These are phyloP conservation scores for Fragilariopsis cylindrus DNA, from an alignment of 108 stramenopile species.

Conservation along the genomic window DNA sequence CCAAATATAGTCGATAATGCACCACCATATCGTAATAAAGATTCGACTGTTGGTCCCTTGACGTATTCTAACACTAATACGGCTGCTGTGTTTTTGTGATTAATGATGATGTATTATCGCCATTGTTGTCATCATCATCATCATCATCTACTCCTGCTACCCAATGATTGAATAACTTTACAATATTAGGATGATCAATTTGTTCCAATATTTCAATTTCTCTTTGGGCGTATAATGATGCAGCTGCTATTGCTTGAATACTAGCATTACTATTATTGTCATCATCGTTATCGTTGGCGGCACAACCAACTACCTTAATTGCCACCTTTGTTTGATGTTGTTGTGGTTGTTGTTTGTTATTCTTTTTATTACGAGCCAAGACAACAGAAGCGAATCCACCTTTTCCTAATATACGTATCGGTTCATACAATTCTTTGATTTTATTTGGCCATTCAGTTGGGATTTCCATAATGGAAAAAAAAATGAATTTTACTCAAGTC, in stretches of 20 bases:
- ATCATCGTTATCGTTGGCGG: not conserved
- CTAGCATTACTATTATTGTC: not conserved
- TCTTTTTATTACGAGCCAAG: constrained; percentile 28
- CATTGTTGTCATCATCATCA: not conserved
- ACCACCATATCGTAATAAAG: constrained; percentile 54
- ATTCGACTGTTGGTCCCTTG: constrained; percentile 50
- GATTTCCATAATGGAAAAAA: not conserved
- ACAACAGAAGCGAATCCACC: constrained; percentile 51
- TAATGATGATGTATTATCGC: not conserved
- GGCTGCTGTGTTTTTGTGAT: not conserved
- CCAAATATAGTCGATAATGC: constrained; percentile 51
- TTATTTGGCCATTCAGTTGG: constrained; percentile 40
- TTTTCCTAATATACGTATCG: constrained; percentile 35
- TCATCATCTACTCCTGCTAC: not conserved
- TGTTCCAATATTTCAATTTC: constrained; percentile 57
- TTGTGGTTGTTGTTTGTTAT: not conserved
- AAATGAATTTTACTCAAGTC: too few species aligned
- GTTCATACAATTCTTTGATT: constrained; percentile 28
- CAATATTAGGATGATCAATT: constrained; percentile 63
- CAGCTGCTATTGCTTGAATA: not conserved
- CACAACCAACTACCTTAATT: constrained; percentile 43
- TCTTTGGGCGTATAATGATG: constrained; percentile 36
- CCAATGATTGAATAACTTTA: constrained; percentile 51
- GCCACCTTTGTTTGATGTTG: constrained; percentile 21
- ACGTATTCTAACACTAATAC: constrained; percentile 28